Evolutionary conservation across 805 yeast genomes (phyloP), one percentile per base, ranked within the genome.

Genomic region (Debaryomyces castellii): DNA sequence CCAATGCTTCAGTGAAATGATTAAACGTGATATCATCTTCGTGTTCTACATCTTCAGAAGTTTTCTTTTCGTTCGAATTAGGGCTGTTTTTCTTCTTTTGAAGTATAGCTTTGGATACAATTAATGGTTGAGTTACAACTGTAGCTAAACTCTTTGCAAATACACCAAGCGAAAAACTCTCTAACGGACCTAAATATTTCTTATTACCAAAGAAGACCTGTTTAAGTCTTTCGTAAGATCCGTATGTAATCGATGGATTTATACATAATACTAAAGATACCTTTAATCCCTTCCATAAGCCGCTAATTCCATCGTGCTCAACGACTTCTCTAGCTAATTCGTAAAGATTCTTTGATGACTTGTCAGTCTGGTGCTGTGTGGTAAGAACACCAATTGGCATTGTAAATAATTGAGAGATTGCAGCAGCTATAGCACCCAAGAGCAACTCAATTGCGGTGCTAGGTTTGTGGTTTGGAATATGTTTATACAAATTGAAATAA

Each of bases 241-340:
- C 92, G 59, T 88, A 89, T 2, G 96, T 89, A 59, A 89, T 89
- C 33, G 94, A 83, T 2, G 96, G 96, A 66, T 89, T 89, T 41
- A 85, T 71, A 16, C 92, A 88, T 41, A 89, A 75, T 9, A 88
- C 85, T 56, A 88, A 64, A 6, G 89, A 81, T 6, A 89, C 96
- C 62, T 88, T 85, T 46, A 89, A 74, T 0, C 96, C 96, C 52
- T 82, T 77, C 96, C 96, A 89, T 48, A 87, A 78, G 0, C 92
- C 92, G 17, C 76, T 63, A 30, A 82, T 51, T 3, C 94, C 92
- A 53, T 86, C 87, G 22, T 81, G 81, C 17, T 69, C 66, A 30
- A 80, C 62, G 41, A 87, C 81, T 41, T 81, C 79, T 47, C 74
- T 58, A 32, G 64, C 52, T 51, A 72, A 62, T 51, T 64, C 63